Conservation (phyloP, 1,284 basidiomycete genomes). For the Trichosporon sp. region DNA sequence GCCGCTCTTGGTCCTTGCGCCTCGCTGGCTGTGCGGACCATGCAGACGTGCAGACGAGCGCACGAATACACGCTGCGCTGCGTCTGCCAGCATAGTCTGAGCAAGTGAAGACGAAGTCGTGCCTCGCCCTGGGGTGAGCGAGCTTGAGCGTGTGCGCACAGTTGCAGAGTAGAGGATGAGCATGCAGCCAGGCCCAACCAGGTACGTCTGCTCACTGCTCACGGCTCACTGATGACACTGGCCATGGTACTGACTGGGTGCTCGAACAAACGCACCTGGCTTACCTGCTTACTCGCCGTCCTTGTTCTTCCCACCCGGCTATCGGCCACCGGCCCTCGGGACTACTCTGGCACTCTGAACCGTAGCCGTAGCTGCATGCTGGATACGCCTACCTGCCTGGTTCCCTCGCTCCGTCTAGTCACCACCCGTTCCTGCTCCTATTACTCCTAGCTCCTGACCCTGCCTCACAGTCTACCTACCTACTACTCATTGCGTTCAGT, state of each 20-base stretch:
- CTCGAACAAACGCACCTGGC: no score
- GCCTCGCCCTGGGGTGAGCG: neutral
- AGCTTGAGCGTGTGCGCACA: neutral
- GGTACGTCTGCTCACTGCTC: no score
- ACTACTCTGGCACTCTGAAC: no score
- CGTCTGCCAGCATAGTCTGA: neutral
- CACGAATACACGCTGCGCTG: neutral
- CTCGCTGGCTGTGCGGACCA: neutral
- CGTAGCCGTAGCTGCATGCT: no score
- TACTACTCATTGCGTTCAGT: no score
- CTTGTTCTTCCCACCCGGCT: neutral
- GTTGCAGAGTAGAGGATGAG: no score
- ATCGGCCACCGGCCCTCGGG: neutral
- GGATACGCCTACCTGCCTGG: neutral
- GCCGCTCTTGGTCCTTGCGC: neutral
- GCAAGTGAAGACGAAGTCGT: neutral
- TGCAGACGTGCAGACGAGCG: no score
- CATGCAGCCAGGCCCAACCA: no score
- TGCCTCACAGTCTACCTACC: neutral
- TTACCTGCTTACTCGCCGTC: neutral
- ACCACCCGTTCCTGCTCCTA: neutral
- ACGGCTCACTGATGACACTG: no score
- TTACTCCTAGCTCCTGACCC: no score
- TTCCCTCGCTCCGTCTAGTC: neutral
- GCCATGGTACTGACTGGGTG: no score